Base-by-base conservation (phyloP, 1,139 yeast species). In the Taphrina deformans region DNA sequence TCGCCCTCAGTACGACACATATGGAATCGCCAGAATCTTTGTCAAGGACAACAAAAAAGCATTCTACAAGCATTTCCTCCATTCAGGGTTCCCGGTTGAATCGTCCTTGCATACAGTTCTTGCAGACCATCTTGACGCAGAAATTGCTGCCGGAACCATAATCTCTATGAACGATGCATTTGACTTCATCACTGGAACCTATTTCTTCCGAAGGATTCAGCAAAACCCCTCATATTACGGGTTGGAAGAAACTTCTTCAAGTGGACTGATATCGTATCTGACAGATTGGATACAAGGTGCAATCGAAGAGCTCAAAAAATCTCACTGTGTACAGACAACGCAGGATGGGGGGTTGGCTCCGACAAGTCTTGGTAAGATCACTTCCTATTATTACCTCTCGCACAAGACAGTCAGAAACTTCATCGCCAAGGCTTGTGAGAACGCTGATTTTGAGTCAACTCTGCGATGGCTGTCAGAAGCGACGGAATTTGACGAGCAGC, bases 11-110 rank as follows among this genome's bases (percentile, higher is more conserved):
- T 93, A 82, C 75, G 99, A 95, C 77, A 91, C 96, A 1, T 85
- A 90, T 69, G 99, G 99, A 76, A 92, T 87, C 53, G 98, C 98
- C 0, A 88, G 93, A 69, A 96, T 95, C 1, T 92, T 86, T 74
- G 93, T 99, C 2, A 90, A 89, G 73, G 97, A 95, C 73, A 83
- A 92, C 2, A 93, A 92, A 70, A 93, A 93, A 77, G 83, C 86
- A 74, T 95, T 92, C 73, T 93, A 95, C 78, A 93, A 93, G 73
- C 97, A 95, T 75, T 93, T 93, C 75, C 77, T 93, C 72, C 95
- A 93, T 73, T 86, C 90, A 68, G 99, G 99, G 0, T 93, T 95
- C 78, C 99, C 99, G 0, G 99, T 95, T 14, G 99, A 93, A 75
- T 90, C 97, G 0, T 89, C 97, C 0, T 79, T 93, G 68, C 98